Conservation (phyloP, 331 rosid genomes). For the Spiraea crenata region DNA sequence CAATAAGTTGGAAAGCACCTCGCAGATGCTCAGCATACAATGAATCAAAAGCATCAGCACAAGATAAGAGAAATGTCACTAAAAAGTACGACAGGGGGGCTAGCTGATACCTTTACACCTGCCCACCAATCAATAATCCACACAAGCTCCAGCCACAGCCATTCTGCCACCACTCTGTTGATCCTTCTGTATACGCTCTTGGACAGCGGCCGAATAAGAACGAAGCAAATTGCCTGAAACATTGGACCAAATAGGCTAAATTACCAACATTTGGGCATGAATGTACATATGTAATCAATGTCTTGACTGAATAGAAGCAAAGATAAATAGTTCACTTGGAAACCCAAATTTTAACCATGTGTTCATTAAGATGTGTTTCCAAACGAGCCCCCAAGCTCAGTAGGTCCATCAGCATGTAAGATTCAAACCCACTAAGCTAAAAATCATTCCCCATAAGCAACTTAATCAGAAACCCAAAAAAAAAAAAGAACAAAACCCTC, state of each 20-base stretch:
- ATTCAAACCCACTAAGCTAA: constrained; percentile 2
- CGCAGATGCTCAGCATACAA: neutral
- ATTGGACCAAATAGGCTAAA: constrained; percentile 11
- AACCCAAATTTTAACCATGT: neutral
- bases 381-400: neutral
- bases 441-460: constrained; percentile 14
- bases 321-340: neutral
- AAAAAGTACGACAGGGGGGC: constrained; percentile 9
- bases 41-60: neutral
- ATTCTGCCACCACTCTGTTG: constrained; percentile 77
- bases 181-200: constrained; percentile 75
- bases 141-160: constrained; percentile 90
- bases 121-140: constrained; percentile 99
- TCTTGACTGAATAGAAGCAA: neutral
- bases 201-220: constrained; percentile 70
- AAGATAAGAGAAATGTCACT: neutral
- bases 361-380: neutral
- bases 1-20: neutral
- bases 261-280: neutral
- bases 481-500: constrained; percentile 8
- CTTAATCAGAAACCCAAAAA: neutral
- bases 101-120: constrained; percentile 68
- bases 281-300: neutral
- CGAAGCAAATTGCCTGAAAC: constrained; percentile 74
- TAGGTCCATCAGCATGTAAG: neutral